Evolutionary conservation across 176 grass and related monocot species (phyloP).

Genomic region (Coix lacrymajobi): DNA sequence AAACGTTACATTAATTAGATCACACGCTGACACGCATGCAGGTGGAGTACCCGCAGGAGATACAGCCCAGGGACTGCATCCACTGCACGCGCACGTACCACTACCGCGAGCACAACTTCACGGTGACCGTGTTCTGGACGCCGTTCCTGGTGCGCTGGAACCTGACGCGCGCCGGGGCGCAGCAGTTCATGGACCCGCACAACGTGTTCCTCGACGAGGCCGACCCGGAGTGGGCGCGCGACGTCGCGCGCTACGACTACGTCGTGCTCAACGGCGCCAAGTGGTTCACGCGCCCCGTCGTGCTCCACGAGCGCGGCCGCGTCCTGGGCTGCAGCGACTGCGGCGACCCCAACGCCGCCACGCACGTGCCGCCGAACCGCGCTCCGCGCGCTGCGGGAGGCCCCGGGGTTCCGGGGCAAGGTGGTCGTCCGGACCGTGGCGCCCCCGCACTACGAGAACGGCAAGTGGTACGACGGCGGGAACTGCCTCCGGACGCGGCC

Average conservation of each 20-base stretch:
- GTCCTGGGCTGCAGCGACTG: constrained; percentile 47
- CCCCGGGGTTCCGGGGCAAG: constrained; percentile 26
- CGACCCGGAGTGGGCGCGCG: constrained; percentile 40
- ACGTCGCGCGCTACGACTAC: constrained; percentile 47
- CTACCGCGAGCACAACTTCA: constrained; percentile 46
- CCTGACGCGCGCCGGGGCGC: constrained; percentile 29
- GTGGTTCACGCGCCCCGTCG: constrained; percentile 53
- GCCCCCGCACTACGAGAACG: constrained; percentile 58
- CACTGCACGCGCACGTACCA: constrained; percentile 52
- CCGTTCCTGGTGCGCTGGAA: constrained; percentile 58
- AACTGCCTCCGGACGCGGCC: constrained; percentile 50
- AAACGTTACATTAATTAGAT: background rate
- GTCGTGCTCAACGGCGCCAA: constrained; percentile 55
- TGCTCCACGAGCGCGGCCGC: constrained; percentile 37
- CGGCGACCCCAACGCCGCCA: background rate
- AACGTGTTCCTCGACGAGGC: constrained; percentile 68
- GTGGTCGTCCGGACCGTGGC: constrained; percentile 44
- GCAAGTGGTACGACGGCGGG: constrained; percentile 46
- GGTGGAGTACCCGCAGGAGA: constrained; percentile 34
- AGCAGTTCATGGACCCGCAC: constrained; percentile 56
- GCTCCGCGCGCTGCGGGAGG: constrained; percentile 29
- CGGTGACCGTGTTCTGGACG: constrained; percentile 50
- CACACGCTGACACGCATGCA: background rate
- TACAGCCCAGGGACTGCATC: constrained; percentile 31
- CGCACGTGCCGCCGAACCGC: constrained; percentile 14